Evolutionary conservation across 2,329 filamentous ascomycete species (phyloP).

Genomic region (Magnaporthiopsis poae): DNA sequence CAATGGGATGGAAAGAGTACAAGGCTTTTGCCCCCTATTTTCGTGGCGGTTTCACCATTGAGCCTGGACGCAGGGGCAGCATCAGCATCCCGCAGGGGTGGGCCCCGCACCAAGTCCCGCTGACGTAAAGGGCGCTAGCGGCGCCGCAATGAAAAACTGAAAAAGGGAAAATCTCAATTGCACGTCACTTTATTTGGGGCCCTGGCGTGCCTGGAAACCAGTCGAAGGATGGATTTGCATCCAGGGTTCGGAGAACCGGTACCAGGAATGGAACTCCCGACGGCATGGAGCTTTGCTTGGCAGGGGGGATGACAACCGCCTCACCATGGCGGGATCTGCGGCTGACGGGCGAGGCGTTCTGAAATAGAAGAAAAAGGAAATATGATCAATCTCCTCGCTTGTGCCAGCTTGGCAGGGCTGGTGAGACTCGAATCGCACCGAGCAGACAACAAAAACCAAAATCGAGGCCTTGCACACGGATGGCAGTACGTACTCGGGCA

Average conservation of each 20-base stretch:
- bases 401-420: neutral
- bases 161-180: neutral
- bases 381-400: neutral
- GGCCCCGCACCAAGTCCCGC: neutral
- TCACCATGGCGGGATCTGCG: neutral
- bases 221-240: neutral
- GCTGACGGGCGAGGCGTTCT: neutral
- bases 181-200: neutral
- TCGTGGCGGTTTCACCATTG: neutral
- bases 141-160: neutral
- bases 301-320: neutral
- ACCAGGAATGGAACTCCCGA: neutral
- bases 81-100: no score
- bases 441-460: neutral
- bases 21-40: neutral
- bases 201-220: neutral
- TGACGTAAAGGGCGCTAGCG: neutral
- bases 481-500: no score
- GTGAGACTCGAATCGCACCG: neutral
- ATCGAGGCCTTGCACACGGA: no score
- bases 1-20: neutral
- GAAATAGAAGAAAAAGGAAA: neutral
- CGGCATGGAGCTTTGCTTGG: neutral
- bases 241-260: neutral
- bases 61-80: neutral